phyloP scores from a whole-genome alignment of 768 basidiomycete genomes.

The Mycena maculata region DNA sequence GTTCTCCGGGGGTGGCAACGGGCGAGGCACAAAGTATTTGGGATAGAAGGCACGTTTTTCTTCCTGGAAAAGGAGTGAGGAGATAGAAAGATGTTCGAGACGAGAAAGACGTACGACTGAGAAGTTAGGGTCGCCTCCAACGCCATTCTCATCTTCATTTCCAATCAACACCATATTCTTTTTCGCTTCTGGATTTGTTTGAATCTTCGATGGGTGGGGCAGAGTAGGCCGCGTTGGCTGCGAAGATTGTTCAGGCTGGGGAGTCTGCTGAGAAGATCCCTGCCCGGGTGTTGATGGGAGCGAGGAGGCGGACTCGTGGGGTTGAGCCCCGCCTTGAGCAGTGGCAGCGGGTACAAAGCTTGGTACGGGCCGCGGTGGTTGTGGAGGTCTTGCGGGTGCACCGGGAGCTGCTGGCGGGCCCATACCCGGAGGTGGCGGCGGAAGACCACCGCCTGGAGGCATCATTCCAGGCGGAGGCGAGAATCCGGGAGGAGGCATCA shows the following conservation, averaged over 20 bases:
- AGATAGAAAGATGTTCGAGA: background rate
- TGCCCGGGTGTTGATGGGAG: slow-evolving; percentile 34
- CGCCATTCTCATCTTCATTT: slow-evolving; percentile 37
- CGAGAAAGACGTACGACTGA: slow-evolving; percentile 68
- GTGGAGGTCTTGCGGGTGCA: slow-evolving; percentile 44
- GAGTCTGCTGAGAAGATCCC: slow-evolving; percentile 30
- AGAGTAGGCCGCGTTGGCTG: slow-evolving; percentile 53
- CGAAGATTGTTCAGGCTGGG: slow-evolving; percentile 17
- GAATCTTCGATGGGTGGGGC: slow-evolving; percentile 67
- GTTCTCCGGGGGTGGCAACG: slow-evolving; percentile 45
- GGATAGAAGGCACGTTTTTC: slow-evolving; percentile 76
- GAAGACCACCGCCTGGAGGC: slow-evolving; percentile 37
- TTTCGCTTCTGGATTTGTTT: slow-evolving; percentile 81
- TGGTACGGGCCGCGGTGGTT: slow-evolving; percentile 33
- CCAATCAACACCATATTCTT: slow-evolving; percentile 81
- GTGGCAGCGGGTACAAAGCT: slow-evolving; percentile 36
- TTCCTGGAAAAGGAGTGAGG: slow-evolving; percentile 59
- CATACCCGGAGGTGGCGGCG: slow-evolving; percentile 34
- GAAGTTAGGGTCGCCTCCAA: slow-evolving; percentile 73
- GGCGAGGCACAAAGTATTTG: slow-evolving; percentile 70
- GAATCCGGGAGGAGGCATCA: slow-evolving; percentile 50
- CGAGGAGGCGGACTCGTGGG: slow-evolving; percentile 28
- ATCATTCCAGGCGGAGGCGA: slow-evolving; percentile 46
- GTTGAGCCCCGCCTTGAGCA: slow-evolving; percentile 33
- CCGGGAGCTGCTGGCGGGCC: slow-evolving; percentile 14